Evolutionary conservation across 2,329 filamentous ascomycete species (phyloP).

Genomic region (Thelonectria olida): DNA sequence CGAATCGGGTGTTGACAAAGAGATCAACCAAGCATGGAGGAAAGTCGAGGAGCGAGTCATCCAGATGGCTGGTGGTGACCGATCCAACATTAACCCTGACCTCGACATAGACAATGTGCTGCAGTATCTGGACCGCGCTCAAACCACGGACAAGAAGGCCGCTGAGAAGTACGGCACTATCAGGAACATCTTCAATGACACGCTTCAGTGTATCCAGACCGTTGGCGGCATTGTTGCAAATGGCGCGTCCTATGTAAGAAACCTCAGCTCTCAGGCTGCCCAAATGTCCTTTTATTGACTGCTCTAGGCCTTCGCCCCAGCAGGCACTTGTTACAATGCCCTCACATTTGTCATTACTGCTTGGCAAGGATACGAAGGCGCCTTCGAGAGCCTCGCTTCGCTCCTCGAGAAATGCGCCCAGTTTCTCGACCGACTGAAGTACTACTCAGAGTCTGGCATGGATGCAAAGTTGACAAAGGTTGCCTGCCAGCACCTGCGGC

Average conservation of each 20-base stretch:
- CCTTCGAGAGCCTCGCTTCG: slow-evolving; percentile 45
- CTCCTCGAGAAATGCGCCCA: slow-evolving; percentile 45
- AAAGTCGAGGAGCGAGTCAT: slow-evolving; percentile 45
- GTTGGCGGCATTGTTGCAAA: slow-evolving; percentile 46
- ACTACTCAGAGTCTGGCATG: slow-evolving; percentile 43
- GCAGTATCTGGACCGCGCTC: slow-evolving; percentile 39
- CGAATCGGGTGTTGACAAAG: slow-evolving; percentile 7
- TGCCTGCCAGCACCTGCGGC: slow-evolving; percentile 46
- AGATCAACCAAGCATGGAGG: slow-evolving; percentile 45
- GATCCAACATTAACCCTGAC: slow-evolving; percentile 33
- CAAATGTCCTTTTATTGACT: neutral
- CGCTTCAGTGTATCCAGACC: slow-evolving; percentile 46
- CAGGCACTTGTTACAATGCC: slow-evolving; percentile 47
- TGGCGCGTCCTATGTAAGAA: slow-evolving; percentile 34
- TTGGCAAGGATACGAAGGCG: slow-evolving; percentile 47
- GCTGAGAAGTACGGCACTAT: slow-evolving; percentile 41
- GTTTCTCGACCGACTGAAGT: slow-evolving; percentile 46
- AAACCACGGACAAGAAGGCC: slow-evolving; percentile 39
- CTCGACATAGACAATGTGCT: slow-evolving; percentile 44
- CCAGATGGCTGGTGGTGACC: slow-evolving; percentile 43
- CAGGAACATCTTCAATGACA: slow-evolving; percentile 40
- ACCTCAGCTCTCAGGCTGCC: neutral
- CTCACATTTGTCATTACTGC: slow-evolving; percentile 48
- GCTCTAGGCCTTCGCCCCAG: slow-evolving; percentile 45
- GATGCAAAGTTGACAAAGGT: slow-evolving; percentile 43